A percentile compares a stretch with the other conserved stretches of the same genome.
These are phyloP conservation scores for Calonectria multiphialidica DNA, from an alignment of 2,329 filamentous ascomycete genomes.

Conservation along the genomic window DNA sequence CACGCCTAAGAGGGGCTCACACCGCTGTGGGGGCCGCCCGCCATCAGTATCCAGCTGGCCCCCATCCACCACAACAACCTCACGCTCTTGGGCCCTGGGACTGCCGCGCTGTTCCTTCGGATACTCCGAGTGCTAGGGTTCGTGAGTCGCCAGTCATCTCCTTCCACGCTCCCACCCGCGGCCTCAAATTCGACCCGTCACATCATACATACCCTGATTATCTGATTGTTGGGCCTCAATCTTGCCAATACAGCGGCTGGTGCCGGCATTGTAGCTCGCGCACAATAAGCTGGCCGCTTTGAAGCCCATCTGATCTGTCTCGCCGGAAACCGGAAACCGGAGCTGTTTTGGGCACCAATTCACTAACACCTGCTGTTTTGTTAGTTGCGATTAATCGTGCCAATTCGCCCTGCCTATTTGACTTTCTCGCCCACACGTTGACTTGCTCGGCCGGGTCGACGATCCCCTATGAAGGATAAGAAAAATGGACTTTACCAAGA, in stretches of 20 bases:
- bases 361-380: not conserved
- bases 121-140: not conserved
- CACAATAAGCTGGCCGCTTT: not conserved
- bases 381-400: not conserved
- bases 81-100: not conserved
- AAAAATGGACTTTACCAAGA: constrained; percentile 8
- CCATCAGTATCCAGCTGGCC: too few relatives aligned
- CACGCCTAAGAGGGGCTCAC: too few relatives aligned
- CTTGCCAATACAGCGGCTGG: not conserved
- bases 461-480: not conserved
- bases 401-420: not conserved
- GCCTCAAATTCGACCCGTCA: not conserved
- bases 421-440: too few relatives aligned
- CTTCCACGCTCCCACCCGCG: not conserved
- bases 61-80: too few relatives aligned
- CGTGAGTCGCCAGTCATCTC: not conserved
- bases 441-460: not conserved
- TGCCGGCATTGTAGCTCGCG: not conserved
- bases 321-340: not conserved
- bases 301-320: not conserved
- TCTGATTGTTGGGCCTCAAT: not conserved
- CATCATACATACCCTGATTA: not conserved
- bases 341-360: not conserved
- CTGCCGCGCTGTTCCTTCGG: not conserved
- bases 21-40: too few relatives aligned